Percentiles rank a stretch among this genome's conserved stretches.
Conservation (phyloP, 2,329 filamentous ascomycete genomes). For the Monilinia fructicola region DNA sequence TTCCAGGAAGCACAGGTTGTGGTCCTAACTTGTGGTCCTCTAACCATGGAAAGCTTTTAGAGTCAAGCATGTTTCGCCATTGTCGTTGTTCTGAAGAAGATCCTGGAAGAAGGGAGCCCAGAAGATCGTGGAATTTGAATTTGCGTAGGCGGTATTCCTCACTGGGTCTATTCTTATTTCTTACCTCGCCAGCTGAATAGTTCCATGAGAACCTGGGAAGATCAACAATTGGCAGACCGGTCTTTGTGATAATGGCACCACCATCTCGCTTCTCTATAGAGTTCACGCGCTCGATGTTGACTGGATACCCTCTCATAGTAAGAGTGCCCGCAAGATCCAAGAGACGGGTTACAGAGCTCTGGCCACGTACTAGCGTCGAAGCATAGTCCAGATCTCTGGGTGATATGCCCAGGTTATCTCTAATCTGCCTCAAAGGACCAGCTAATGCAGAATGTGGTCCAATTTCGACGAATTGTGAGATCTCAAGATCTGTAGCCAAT, state of each 20-base stretch:
- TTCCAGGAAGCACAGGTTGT: slow-evolving; percentile 48
- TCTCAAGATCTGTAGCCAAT: slow-evolving; percentile 1
- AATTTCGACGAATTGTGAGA: slow-evolving; percentile 25
- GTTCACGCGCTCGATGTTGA: slow-evolving; percentile 33
- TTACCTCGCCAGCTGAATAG: slow-evolving; percentile 38
- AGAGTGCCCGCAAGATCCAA: slow-evolving; percentile 25
- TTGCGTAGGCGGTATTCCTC: slow-evolving; percentile 53
- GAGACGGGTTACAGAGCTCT: slow-evolving; percentile 17
- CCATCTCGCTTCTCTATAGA: slow-evolving; percentile 31
- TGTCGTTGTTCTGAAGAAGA: slow-evolving; percentile 40
- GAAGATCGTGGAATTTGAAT: slow-evolving; percentile 51
- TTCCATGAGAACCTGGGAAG: slow-evolving; percentile 51
- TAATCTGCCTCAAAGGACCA: slow-evolving; percentile 25
- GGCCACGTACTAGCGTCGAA: slow-evolving; percentile 24
- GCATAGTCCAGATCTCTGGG: slow-evolving; percentile 37
- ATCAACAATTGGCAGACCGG: slow-evolving; percentile 13
- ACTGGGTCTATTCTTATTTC: slow-evolving; percentile 37
- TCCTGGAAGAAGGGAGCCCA: slow-evolving; percentile 43
- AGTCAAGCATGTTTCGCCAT: slow-evolving; percentile 23
- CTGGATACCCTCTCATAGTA: slow-evolving; percentile 16
- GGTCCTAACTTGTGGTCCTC: slow-evolving; percentile 53
- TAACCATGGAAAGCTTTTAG: slow-evolving; percentile 49
- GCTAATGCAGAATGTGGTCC: slow-evolving; percentile 28
- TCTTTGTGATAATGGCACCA: neutral
- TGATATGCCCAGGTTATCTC: slow-evolving; percentile 2